These are phyloP conservation scores for Boletus sp. DNA, from an alignment of 768 basidiomycete genomes.

Conservation along the genomic window DNA sequence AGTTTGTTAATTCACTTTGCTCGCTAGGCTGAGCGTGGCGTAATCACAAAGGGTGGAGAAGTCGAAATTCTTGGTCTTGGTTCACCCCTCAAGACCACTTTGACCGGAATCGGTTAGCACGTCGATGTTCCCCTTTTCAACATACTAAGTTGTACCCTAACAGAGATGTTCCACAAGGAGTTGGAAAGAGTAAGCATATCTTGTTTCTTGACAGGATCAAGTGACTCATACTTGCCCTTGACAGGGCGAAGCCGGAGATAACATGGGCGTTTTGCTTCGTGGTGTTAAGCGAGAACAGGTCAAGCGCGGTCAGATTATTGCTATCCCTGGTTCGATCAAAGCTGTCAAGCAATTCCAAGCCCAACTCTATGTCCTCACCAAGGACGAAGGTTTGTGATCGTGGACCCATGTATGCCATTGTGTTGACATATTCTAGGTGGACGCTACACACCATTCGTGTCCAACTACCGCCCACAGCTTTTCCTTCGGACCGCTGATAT, in stretches of 20 bases:
- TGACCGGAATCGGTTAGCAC: conserved; percentile 85
- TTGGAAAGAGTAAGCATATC: conserved; percentile 72
- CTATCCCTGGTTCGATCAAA: conserved; percentile 87
- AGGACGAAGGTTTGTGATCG: conserved; percentile 40
- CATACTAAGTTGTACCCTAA: conserved; percentile 5
- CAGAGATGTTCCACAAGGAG: conserved; percentile 99
- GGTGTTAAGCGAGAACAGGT: conserved; percentile 97
- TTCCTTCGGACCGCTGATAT: conserved; percentile 96
- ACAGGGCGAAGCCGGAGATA: conserved; percentile 96
- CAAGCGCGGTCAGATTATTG: conserved; percentile 88
- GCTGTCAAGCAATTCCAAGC: conserved; percentile 94
- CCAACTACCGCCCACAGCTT: conserved; percentile 92
- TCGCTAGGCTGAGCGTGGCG: conserved; percentile 83
- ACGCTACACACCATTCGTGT: conserved; percentile 89
- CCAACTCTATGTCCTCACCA: conserved; percentile 68
- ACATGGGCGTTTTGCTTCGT: conserved; percentile 97
- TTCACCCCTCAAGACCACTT: conserved; percentile 77
- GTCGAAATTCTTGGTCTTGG: conserved; percentile 92
- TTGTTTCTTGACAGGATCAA: background rate
- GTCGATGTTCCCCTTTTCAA: background rate
- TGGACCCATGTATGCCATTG: conserved; percentile 44
- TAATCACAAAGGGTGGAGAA: conserved; percentile 87
- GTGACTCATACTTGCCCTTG: conserved; percentile 5
- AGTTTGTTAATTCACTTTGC: background rate
- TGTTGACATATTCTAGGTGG: conserved; percentile 44